Conservation (phyloP, 169 alveolate genomes). For the Haemoproteus tartakovskyi region DNA sequence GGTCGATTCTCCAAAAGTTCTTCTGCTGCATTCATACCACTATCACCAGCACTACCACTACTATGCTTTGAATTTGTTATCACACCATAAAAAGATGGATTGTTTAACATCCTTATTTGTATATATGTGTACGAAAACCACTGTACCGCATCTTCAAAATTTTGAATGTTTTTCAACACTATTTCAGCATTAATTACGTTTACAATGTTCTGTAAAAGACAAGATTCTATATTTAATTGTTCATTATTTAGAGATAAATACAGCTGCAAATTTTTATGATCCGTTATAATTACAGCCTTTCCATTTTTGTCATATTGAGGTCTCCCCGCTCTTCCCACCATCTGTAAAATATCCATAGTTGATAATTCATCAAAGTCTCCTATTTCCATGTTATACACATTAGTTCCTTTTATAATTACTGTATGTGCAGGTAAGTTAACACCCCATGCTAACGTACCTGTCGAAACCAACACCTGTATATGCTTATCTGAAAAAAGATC, state of each 20-base stretch:
- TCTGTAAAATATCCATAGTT: constrained; percentile 97
- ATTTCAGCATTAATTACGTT: constrained; percentile 98
- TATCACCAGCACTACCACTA: neutral
- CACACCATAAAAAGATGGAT: constrained; percentile 90
- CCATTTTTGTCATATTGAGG: constrained; percentile 99
- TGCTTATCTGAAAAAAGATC: constrained; percentile 96
- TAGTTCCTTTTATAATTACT: constrained; percentile 99
- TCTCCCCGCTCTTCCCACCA: constrained; percentile 99
- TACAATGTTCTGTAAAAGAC: constrained; percentile 88
- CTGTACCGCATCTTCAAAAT: constrained; percentile 93
- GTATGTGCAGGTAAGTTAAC: constrained; percentile 99
- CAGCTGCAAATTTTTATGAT: constrained; percentile 92
- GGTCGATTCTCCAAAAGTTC: too few relatives aligned
- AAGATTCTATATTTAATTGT: constrained; percentile 97
- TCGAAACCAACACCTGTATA: constrained; percentile 95
- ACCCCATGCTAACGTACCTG: constrained; percentile 99
- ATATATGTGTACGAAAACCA: constrained; percentile 98
- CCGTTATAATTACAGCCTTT: constrained; percentile 97
- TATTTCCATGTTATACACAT: constrained; percentile 95
- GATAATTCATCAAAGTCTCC: constrained; percentile 97
- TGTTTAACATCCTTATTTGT: constrained; percentile 90
- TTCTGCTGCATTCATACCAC: neutral
- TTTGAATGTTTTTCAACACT: constrained; percentile 91
- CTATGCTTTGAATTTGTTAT: constrained; percentile 1
- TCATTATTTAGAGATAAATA: constrained; percentile 95